Conservation (phyloP, 768 basidiomycete genomes). For the Inosperma sp. region DNA sequence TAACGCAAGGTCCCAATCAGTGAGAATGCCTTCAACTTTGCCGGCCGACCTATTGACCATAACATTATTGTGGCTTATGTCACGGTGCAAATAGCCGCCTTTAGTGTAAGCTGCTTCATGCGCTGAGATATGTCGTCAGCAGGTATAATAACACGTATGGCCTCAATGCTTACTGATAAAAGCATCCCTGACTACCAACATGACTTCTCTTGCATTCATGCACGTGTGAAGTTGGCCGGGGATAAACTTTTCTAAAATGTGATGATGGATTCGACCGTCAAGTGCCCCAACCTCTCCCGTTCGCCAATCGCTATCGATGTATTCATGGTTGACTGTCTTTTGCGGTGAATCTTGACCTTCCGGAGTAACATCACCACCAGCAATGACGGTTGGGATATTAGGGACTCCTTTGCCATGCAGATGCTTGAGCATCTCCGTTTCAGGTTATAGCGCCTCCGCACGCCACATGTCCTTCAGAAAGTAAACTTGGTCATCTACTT, state of each 20-base stretch:
- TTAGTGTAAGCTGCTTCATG: conserved; percentile 4
- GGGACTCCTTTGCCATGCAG: background rate
- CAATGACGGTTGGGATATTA: conserved; percentile 1
- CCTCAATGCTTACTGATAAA: background rate
- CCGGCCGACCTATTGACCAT: background rate
- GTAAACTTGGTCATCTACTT: background rate
- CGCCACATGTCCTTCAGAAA: conserved; percentile 11
- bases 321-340: background rate
- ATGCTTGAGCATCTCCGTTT: background rate
- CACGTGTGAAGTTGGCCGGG: background rate
- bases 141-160: background rate
- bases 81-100: conserved; percentile 6
- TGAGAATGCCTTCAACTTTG: conserved; percentile 1
- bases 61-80: conserved; percentile 8
- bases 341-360: background rate
- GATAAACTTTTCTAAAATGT: background rate
- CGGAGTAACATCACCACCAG: conserved; percentile 7
- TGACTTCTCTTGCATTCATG: background rate
- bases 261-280: background rate
- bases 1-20: conserved; percentile 8
- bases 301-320: background rate
- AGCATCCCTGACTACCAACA: background rate
- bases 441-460: background rate
- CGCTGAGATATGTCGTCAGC: background rate
- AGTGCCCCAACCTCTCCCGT: background rate